Percentiles rank a stretch among this genome's conserved stretches.
Conservation (phyloP, 2,329 filamentous ascomycete species). For the Fusarium sp. region DNA sequence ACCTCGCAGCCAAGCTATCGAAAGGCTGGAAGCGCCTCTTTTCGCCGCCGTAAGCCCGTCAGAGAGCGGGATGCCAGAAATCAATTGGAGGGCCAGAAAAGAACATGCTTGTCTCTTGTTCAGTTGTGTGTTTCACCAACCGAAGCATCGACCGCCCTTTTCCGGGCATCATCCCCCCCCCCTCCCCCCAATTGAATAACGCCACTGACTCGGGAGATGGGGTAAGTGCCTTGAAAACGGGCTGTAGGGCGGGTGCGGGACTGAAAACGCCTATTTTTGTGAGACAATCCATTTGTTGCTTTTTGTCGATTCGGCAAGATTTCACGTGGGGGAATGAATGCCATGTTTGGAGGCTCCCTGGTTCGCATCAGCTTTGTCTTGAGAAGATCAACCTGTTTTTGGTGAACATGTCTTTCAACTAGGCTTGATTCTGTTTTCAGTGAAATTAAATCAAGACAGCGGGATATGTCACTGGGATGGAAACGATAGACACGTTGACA, state of each 20-base stretch:
- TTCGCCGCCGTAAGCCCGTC: constrained; percentile 1
- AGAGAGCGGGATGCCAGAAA: background rate
- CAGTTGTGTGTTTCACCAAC: constrained; percentile 38
- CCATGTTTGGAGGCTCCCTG: background rate
- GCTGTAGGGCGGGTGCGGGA: background rate
- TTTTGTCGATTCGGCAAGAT: background rate
- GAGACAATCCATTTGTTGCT: constrained; percentile 5
- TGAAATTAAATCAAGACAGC: background rate
- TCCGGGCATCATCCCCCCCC: constrained; percentile 1
- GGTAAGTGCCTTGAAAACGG: background rate
- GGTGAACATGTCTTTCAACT: background rate
- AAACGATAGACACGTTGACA: background rate
- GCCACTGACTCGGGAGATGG: constrained; percentile 21
- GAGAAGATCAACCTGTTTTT: background rate
- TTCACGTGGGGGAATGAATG: background rate
- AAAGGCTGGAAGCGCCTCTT: constrained; percentile 1
- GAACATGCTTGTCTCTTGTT: background rate
- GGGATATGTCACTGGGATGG: background rate
- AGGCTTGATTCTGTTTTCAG: too few species aligned
- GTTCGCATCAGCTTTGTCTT: background rate
- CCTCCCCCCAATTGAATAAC: constrained; percentile 2
- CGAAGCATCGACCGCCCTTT: constrained; percentile 14
- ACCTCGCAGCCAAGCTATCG: constrained; percentile 10
- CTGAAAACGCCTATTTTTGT: background rate
- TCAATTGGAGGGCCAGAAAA: background rate